These are phyloP conservation scores for Thelonectria rubi DNA, from an alignment of 2,329 filamentous ascomycete genomes.

Conservation along the genomic window DNA sequence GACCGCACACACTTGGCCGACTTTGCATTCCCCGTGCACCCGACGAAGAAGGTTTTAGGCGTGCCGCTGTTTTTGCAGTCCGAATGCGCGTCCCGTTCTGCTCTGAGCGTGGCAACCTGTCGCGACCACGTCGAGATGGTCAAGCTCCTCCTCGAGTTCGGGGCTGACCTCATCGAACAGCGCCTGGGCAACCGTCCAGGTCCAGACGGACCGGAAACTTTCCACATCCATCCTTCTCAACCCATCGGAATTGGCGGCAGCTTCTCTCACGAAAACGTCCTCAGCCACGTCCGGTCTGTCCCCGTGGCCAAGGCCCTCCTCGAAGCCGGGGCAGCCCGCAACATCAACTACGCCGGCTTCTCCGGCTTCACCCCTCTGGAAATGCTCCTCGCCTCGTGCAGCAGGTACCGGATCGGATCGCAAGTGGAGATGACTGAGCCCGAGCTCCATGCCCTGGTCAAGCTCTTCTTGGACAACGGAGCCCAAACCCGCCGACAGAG, in stretches of 20 bases:
- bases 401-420: neutral
- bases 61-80: neutral
- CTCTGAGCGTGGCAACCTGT: conserved; percentile 1
- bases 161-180: neutral
- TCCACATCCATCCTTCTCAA: neutral
- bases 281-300: conserved; percentile 1
- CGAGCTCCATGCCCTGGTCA: neutral
- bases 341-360: neutral
- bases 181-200: neutral
- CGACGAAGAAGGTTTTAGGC: neutral
- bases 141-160: conserved; percentile 1
- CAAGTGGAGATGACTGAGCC: neutral
- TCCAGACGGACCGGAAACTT: no score
- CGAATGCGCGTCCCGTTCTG: neutral
- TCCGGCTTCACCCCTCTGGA: conserved; percentile 5
- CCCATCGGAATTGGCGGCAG: no score
- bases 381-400: neutral
- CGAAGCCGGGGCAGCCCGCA: neutral
- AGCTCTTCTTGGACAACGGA: neutral
- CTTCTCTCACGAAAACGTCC: neutral
- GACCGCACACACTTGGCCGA: neutral
- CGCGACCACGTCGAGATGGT: conserved; percentile 1
- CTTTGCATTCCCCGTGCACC: neutral
- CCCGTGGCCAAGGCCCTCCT: neutral
- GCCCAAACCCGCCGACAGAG: neutral